Evolutionary conservation across 257 asterid species (phyloP), one percentile per base, ranked within the genome.

Genomic region (Nicotiana noctiflora): DNA sequence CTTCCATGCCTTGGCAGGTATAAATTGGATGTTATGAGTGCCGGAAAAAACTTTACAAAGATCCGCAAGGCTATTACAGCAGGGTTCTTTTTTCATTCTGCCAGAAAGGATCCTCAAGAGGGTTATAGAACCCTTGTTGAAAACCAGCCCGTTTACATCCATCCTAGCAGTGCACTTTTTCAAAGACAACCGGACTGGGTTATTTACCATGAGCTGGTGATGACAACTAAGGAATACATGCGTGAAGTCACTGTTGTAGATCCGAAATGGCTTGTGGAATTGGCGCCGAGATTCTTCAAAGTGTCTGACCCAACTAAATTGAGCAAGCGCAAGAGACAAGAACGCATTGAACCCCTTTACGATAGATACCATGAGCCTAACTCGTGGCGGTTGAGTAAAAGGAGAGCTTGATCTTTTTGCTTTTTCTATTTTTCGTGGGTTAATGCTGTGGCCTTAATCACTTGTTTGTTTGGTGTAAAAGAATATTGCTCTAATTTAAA

Each of bases 121-220:
- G 98, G 97, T 21, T 95, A 93, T 70, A 84, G 91, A 72, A 91
- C 97, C 53, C 84, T 93, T 21, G 98, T 93, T 51, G 98, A 93
- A 90, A 93, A 92, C 84, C 99, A 95, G 78, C 91, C 97, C 0
- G 99, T 95, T 46, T 93, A 95, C 84, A 93, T 95, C 59, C 99
- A 93, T 78, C 99, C 99, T 12, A 93, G 98, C 92, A 93, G 98
- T 75, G 97, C 98, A 32, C 86, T 95, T 66, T 92, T 92, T 83
- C 99, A 92, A 81, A 88, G 97, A 86, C 97, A 93, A 78, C 99
- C 98, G 3, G 98, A 92, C 80, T 95, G 98, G 99, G 98, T 95
- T 79, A 90, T 93, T 37, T 92, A 95, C 85, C 98, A 95, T 40
- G 99, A 95, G 81, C 80, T 95, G 60, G 99, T 92, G 62, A 92